phyloP scores from a whole-genome alignment of 495 filamentous ascomycete species.

The Podospora comata region DNA sequence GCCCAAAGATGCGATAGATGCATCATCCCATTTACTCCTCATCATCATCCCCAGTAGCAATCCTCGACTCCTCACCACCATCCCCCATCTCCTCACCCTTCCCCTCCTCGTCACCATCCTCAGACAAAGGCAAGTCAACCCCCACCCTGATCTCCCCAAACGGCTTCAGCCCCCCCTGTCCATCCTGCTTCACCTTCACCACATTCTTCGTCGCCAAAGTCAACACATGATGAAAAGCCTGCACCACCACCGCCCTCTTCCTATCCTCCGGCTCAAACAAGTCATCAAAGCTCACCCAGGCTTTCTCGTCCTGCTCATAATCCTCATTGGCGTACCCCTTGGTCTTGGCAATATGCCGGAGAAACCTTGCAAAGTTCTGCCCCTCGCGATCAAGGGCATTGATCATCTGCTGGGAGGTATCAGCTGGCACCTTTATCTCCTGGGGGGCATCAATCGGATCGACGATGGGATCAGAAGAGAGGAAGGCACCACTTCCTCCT shows the following conservation, averaged over 20 bases:
- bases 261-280: conserved; percentile 53
- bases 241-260: conserved; percentile 59
- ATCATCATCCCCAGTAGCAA: background rate
- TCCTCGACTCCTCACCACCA: background rate
- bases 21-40: background rate
- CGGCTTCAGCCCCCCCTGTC: conserved; percentile 22
- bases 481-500: background rate
- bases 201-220: conserved; percentile 63
- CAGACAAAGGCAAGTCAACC: conserved; percentile 17
- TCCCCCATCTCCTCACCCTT: background rate
- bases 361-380: conserved; percentile 53
- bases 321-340: conserved; percentile 40
- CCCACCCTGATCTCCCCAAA: conserved; percentile 43
- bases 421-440: background rate
- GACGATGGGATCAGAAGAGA: conserved; percentile 21
- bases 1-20: background rate
- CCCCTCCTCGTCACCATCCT: background rate
- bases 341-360: conserved; percentile 40
- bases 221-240: conserved; percentile 71
- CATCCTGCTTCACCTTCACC: conserved; percentile 54
- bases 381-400: conserved; percentile 38
- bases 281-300: conserved; percentile 55
- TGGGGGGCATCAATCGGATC: conserved; percentile 11
- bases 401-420: conserved; percentile 25
- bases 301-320: conserved; percentile 15